Base-by-base conservation (phyloP, 1,284 basidiomycete species). In the Mycosarcoma mackinlayi region DNA sequence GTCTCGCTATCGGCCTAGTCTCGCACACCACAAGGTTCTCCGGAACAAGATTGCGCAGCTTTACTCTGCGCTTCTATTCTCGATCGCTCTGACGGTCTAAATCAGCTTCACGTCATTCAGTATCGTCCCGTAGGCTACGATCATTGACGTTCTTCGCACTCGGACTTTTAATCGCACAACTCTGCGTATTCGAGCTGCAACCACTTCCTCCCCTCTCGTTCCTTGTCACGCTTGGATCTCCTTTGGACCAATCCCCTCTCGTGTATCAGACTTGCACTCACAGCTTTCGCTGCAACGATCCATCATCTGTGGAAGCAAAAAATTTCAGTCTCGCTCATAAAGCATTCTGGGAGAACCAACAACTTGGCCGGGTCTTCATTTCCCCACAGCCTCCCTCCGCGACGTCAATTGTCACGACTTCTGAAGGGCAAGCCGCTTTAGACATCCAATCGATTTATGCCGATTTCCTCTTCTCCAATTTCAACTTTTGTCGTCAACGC, bases 121-220 rank as follows among this genome's bases (percentile, higher is more conserved):
- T 52, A 46, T 62, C 59, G 65, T 69, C 65, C 59, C 59, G 46
- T 63, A 44, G 66, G 60, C 60, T 60, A 69, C 66, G 59, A 55
- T 53, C 59, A 55, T 69, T 56, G 46, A 58, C 59, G 41, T 55
- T 13, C 21, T 19, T 38, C 25, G 45, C 55, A 40, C 45, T 58
- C 51, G 46, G 27, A 40, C n/a, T 28, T 19, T 50, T 6, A 16
- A 55, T 41, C 66, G 50, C 65, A 68, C 56, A 37, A 59, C 48
- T 63, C 66, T 63, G 66, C 60, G 56, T 42, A 21, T 44, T 55
- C 50, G 42, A 49, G 35, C 44, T 55, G 55, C 52, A 47, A n/a
- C n/a, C n/a, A n/a, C n/a, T 48, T 30, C 1, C 16, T 39, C 5
- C 16, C 18, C 33, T 30, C 23, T 19, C 31, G 6, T 10, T 31